phyloP scores from a whole-genome alignment of 495 filamentous ascomycete genomes.

The Neurospora sp. region DNA sequence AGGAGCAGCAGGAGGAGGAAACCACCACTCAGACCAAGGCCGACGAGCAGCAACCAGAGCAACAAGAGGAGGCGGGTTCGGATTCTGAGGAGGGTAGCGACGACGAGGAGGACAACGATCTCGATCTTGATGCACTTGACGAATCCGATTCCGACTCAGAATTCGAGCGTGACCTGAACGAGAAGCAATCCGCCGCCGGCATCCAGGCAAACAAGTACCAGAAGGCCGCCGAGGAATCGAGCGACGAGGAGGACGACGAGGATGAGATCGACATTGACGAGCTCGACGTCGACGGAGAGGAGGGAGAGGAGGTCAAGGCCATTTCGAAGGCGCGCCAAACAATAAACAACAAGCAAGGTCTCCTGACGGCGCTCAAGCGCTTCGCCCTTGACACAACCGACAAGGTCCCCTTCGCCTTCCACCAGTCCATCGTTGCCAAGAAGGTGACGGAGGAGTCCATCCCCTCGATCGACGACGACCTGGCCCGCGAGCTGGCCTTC shows the following conservation, averaged over 20 bases:
- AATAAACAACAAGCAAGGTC: constrained; percentile 90
- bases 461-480: constrained; percentile 73
- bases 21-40: constrained; percentile 24
- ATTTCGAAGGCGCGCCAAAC: constrained; percentile 85
- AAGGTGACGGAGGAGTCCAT: constrained; percentile 41
- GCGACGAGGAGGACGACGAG: constrained; percentile 59
- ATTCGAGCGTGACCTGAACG: constrained; percentile 26
- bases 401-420: constrained; percentile 41
- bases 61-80: constrained; percentile 16
- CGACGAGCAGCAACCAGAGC: constrained; percentile 24
- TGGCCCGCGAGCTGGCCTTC: constrained; percentile 82
- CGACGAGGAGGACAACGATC: constrained; percentile 26
- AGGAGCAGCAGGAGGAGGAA: constrained; percentile 5
- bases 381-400: constrained; percentile 54
- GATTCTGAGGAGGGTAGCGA: constrained; percentile 28
- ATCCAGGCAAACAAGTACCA: constrained; percentile 69
- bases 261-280: constrained; percentile 63
- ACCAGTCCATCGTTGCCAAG: constrained; percentile 41
- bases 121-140: constrained; percentile 22
- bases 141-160: constrained; percentile 28
- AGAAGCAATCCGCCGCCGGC: constrained; percentile 46
- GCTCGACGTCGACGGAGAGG: constrained; percentile 64
- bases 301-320: constrained; percentile 60
- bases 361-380: constrained; percentile 64
- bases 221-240: constrained; percentile 53